Evolutionary conservation across 2,329 filamentous ascomycete genomes (phyloP).

Genomic region (Hypomyces perniciosus): DNA sequence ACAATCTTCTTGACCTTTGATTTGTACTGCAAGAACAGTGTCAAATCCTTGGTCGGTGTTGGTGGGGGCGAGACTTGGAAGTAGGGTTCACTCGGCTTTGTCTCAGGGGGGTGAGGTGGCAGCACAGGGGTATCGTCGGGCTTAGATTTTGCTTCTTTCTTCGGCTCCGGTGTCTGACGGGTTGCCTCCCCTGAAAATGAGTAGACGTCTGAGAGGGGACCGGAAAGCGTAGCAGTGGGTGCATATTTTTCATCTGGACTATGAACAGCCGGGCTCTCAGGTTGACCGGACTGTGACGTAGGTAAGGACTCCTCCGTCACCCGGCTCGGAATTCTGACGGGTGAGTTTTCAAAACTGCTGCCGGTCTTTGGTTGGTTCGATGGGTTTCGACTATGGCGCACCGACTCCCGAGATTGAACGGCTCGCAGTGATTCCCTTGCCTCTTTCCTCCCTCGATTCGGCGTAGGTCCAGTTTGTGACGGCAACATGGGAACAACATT

Average conservation of each 20-base stretch:
- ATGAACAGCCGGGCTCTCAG: constrained; percentile 35
- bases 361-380: constrained; percentile 39
- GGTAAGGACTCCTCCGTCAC: constrained; percentile 55
- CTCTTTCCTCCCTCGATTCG: constrained; percentile 74
- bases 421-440: constrained; percentile 76
- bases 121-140: constrained; percentile 16
- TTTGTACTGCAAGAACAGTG: constrained; percentile 92
- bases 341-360: constrained; percentile 49
- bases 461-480: constrained; percentile 73
- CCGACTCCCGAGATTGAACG: constrained; percentile 49
- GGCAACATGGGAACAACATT: constrained; percentile 84
- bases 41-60: constrained; percentile 73
- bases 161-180: constrained; percentile 11
- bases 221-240: constrained; percentile 53
- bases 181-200: constrained; percentile 22
- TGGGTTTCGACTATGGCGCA: constrained; percentile 43
- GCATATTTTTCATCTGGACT: constrained; percentile 61
- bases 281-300: constrained; percentile 19
- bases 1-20: constrained; percentile 96
- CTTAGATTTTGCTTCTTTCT: constrained; percentile 18
- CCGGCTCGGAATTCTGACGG: constrained; percentile 51
- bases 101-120: constrained; percentile 31
- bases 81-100: constrained; percentile 41
- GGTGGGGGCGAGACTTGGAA: constrained; percentile 60
- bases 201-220: constrained; percentile 46